A percentile compares a stretch with the other conserved stretches of the same genome.
Evolutionary conservation across 768 basidiomycete genomes (phyloP).

Genomic region (Lactarius deliciosus): DNA sequence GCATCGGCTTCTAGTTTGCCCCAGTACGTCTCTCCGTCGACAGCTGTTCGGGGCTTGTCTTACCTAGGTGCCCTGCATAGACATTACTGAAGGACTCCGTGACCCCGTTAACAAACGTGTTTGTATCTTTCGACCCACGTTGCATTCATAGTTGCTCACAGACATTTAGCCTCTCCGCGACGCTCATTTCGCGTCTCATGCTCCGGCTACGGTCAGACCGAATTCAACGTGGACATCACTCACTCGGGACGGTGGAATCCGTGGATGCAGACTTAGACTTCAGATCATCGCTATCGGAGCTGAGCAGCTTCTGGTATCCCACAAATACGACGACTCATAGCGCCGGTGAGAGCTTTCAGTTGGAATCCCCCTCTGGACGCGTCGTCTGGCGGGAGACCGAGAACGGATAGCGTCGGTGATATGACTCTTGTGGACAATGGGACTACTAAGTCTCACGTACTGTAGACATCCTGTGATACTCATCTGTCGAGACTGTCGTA

Average conservation of each 20-base stretch:
- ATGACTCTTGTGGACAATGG: background rate
- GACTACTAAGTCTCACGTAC: background rate
- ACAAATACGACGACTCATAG: background rate
- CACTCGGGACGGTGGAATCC: background rate
- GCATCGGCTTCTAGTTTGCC: background rate
- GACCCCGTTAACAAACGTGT: slow-evolving; percentile 4
- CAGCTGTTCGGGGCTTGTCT: background rate
- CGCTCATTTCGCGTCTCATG: slow-evolving; percentile 13
- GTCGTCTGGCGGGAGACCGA: slow-evolving; percentile 4
- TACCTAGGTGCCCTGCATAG: background rate
- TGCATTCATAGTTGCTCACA: background rate
- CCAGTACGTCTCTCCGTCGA: background rate
- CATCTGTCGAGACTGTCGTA: background rate
- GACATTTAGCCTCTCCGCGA: slow-evolving; percentile 5
- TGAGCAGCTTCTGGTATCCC: background rate
- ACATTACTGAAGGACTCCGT: slow-evolving; percentile 1
- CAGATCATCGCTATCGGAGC: background rate
- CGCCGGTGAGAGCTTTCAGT: background rate
- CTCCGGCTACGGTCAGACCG: slow-evolving; percentile 4
- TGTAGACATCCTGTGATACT: background rate
- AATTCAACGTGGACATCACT: background rate
- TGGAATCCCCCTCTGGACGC: background rate
- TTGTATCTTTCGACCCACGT: background rate
- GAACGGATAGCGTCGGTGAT: slow-evolving; percentile 32
- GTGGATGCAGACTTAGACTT: background rate